Evolutionary conservation across 768 basidiomycete species (phyloP), one percentile per base, ranked within the genome.

Genomic region (Trametes maxima): DNA sequence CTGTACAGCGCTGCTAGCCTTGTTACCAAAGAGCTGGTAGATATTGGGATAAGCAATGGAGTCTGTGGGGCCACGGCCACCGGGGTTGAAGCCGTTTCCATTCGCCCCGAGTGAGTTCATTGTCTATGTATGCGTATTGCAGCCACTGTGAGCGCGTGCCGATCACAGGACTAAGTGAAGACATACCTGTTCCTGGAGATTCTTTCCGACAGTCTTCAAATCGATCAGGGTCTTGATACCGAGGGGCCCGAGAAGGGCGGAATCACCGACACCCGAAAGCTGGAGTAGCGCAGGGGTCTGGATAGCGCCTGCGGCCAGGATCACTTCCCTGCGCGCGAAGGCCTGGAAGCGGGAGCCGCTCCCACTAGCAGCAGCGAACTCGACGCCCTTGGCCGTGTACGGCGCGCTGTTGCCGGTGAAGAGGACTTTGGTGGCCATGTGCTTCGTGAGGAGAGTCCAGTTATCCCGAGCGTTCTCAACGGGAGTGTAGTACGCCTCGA

Each of bases 181-280:
- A 40, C 46, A 6, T 12, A 57, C 56, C 56, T 84, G 82, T 65
- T 85, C 84, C 68, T 85, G 84, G 24, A 86, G 76, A 67, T 86
- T 85, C 70, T 76, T 78, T 6, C 84, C 84, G 5, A 85, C 83
- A 5, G 77, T 78, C 62, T 77, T 77, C 28, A 84, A 72, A 57
- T 82, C 70, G 42, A 84, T 72, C n/a, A 74, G 70, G 3, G 79
- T 77, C 13, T 65, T 68, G 67, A 87, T 83, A 0, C 79, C 82
- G 21, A 85, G 73, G 1, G 78, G 72, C 0, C 66, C 67, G 0
- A 86, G 79, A 21, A 81, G 44, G 11, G 69, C 68, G 0, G 80
- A 71, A 67, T 85, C 82, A 2, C 85, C 85, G 57, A 86, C 80
- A 0, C 85, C 85, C 13, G 84, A 85, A 1, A 83, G 77, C 68